A percentile compares a stretch with the other conserved stretches of the same genome.
These are phyloP conservation scores for Phytophthora tubulina DNA, from an alignment of 352 stramenopile species.

Conservation along the genomic window DNA sequence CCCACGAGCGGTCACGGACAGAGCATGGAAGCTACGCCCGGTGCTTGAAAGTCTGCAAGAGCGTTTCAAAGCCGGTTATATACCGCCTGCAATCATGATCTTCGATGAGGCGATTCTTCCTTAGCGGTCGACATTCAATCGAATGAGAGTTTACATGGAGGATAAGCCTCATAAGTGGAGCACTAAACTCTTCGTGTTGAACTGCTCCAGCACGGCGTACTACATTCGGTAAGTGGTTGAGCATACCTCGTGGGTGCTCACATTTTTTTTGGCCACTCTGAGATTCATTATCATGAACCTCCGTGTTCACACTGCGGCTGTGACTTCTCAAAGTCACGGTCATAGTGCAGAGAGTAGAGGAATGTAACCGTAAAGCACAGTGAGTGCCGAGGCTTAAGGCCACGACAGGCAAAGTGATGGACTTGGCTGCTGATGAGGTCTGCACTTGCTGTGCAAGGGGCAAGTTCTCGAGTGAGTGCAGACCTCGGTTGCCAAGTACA, in stretches of 20 bases:
- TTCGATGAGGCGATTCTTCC: constrained; percentile 1
- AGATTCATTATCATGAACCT: no score
- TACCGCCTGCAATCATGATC: neutral
- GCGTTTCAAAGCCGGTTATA: neutral
- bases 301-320: no score
- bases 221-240: constrained; percentile 3
- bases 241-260: neutral
- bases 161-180: neutral
- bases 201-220: neutral
- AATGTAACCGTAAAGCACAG: no score
- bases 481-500: no score
- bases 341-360: no score
- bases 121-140: neutral
- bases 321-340: no score
- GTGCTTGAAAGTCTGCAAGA: neutral
- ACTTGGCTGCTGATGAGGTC: no score
- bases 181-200: constrained; percentile 2
- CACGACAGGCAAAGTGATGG: no score
- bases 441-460: no score
- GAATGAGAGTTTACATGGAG: neutral
- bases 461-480: no score
- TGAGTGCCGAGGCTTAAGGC: no score
- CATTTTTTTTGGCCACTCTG: neutral
- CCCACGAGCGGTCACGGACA: neutral
- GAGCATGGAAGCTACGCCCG: neutral